Conservation (phyloP, 805 yeast genomes). For the Naumovozyma baii region DNA sequence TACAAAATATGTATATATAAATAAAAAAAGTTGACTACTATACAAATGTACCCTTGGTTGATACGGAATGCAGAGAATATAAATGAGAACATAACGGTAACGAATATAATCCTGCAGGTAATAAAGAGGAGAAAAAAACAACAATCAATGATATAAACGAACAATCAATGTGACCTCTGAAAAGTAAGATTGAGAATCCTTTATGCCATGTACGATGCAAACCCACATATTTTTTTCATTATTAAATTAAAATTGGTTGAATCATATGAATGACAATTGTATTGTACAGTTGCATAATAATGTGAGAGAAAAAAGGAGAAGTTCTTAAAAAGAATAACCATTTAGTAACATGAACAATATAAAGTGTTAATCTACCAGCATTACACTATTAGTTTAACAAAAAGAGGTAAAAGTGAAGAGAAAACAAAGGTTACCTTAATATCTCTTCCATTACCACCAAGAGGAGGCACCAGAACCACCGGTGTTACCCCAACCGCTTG, state of each 20-base stretch:
- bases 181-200: too few species aligned
- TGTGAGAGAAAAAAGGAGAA: not conserved
- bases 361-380: not conserved
- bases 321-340: not conserved
- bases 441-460: constrained; percentile 1
- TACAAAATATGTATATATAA: constrained; percentile 7
- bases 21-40: constrained; percentile 8
- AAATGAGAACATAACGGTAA: not conserved
- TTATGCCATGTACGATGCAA: not conserved
- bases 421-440: too few species aligned
- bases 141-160: too few species aligned
- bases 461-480: not conserved
- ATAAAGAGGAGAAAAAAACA: constrained; percentile 1
- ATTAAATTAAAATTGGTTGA: not conserved
- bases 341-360: not conserved
- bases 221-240: not conserved
- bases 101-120: constrained; percentile 1
- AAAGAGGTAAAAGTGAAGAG: not conserved
- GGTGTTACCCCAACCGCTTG: constrained; percentile 1
- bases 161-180: too few species aligned
- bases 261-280: not conserved
- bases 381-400: not conserved
- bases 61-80: not conserved
- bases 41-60: constrained; percentile 5
- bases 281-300: not conserved